phyloP scores from a whole-genome alignment of 257 asterid genomes.

The Nicotiana otophora region DNA sequence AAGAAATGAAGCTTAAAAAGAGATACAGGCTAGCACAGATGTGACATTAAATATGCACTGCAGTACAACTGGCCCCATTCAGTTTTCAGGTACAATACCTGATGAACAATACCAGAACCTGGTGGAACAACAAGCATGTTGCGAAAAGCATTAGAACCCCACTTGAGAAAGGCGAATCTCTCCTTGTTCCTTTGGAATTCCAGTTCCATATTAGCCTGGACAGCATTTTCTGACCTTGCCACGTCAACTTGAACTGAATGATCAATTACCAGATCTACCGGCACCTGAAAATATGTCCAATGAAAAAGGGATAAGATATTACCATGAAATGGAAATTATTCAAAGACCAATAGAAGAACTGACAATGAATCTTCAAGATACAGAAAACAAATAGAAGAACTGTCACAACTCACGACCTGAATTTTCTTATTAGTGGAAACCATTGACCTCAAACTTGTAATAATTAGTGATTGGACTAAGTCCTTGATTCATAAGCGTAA shows the following conservation, averaged over 20 bases:
- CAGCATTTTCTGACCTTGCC: conserved; percentile 85
- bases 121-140: conserved; percentile 99
- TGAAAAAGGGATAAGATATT: background rate
- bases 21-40: background rate
- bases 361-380: background rate
- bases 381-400: background rate
- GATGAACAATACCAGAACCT: conserved; percentile 98
- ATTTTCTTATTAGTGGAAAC: background rate
- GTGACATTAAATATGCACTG: background rate
- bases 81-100: conserved; percentile 45
- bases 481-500: background rate
- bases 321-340: background rate
- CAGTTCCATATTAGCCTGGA: conserved; percentile 84
- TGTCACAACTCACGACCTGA: background rate
- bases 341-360: background rate
- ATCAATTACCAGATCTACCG: conserved; percentile 95
- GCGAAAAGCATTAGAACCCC: conserved; percentile 94
- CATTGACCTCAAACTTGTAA: background rate
- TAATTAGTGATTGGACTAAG: background rate
- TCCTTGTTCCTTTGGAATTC: conserved; percentile 95
- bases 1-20: background rate
- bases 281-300: conserved; percentile 51
- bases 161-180: conserved; percentile 93
- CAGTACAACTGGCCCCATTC: background rate
- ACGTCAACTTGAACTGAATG: conserved; percentile 98